Conservation (phyloP, 176 grass and related monocot species). For the Paspalum vaginatum region DNA sequence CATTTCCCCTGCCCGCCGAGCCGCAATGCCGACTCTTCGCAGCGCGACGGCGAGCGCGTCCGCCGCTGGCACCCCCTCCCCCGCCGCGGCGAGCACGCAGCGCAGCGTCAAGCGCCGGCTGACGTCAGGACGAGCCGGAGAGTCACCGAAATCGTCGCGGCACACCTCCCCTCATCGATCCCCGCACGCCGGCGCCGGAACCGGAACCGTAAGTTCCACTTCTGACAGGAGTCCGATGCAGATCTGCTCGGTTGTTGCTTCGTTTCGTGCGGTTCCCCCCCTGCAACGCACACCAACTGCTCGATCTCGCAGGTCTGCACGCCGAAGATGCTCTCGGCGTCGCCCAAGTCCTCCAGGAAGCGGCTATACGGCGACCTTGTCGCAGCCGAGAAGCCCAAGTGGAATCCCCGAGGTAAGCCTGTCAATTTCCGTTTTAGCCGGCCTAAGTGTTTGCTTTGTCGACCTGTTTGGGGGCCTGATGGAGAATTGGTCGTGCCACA, state of each 20-base stretch:
- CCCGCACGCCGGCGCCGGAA: constrained; percentile 31
- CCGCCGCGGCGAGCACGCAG: constrained; percentile 42
- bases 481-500: background rate
- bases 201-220: constrained; percentile 39
- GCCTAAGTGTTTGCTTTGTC: background rate
- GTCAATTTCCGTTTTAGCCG: constrained; percentile 5
- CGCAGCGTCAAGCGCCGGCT: constrained; percentile 51
- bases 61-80: constrained; percentile 19
- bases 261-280: background rate
- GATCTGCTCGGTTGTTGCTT: background rate
- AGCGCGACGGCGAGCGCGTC: constrained; percentile 52
- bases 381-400: constrained; percentile 46
- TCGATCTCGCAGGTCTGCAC: constrained; percentile 41
- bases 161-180: constrained; percentile 45
- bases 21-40: constrained; percentile 70
- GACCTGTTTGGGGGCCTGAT: constrained; percentile 13
- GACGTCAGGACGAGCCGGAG: constrained; percentile 32
- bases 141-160: constrained; percentile 15
- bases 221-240: background rate
- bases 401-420: constrained; percentile 67
- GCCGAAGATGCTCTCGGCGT: constrained; percentile 56
- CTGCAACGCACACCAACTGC: constrained; percentile 32
- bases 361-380: constrained; percentile 63
- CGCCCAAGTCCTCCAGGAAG: constrained; percentile 83
- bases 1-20: background rate